phyloP scores from a whole-genome alignment of 306 rosid genomes.

The Mimosa pudica region DNA sequence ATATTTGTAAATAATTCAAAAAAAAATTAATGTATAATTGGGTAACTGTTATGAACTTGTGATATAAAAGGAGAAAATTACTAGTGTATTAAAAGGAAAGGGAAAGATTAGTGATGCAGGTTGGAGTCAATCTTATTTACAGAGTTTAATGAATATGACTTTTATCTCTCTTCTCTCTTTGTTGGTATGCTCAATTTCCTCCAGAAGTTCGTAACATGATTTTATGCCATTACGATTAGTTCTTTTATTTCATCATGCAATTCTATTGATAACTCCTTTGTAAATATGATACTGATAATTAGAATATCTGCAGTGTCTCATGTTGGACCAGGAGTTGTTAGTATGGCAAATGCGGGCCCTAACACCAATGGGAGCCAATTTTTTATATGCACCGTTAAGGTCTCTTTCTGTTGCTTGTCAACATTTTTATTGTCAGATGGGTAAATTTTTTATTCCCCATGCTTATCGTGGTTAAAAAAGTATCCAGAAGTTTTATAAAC shows the following conservation, averaged over 20 bases:
- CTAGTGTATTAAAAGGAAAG: background rate
- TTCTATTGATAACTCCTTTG: conserved; percentile 1
- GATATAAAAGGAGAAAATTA: background rate
- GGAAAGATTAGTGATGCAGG: background rate
- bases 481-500: background rate
- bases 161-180: background rate
- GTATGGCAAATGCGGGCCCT: conserved; percentile 99
- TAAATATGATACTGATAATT: conserved; percentile 29
- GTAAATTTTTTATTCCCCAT: background rate
- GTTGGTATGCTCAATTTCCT: background rate
- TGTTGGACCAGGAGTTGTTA: conserved; percentile 81
- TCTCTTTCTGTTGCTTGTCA: conserved; percentile 34
- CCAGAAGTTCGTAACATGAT: background rate
- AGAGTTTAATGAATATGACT: background rate
- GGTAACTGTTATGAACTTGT: background rate
- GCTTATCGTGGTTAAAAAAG: conserved; percentile 7
- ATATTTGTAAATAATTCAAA: background rate
- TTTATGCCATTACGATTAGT: background rate
- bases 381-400: conserved; percentile 96
- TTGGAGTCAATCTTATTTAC: background rate
- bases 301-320: conserved; percentile 64
- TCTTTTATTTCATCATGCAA: conserved; percentile 5
- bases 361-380: conserved; percentile 97
- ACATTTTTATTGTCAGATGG: conserved; percentile 5
- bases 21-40: background rate